Evolutionary conservation across 2,329 filamentous ascomycete species (phyloP).

Genomic region (Cryphonectria japonica): DNA sequence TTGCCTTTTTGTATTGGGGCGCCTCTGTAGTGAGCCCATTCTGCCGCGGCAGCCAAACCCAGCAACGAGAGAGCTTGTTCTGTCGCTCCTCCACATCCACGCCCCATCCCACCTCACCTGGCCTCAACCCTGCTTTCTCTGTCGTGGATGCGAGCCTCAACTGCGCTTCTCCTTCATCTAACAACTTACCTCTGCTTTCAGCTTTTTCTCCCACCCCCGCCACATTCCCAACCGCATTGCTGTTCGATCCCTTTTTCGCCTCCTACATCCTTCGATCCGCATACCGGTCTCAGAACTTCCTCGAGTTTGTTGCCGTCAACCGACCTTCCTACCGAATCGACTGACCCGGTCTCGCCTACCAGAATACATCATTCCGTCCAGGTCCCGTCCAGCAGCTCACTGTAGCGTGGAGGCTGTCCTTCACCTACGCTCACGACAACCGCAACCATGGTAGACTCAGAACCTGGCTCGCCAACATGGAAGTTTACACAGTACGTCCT

Average conservation of each 20-base stretch:
- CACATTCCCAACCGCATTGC: conserved; percentile 1
- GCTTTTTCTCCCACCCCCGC: conserved; percentile 22
- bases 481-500: conserved; percentile 96
- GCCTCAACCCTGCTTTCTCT: conserved; percentile 12
- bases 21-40: conserved; percentile 1
- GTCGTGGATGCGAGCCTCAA: conserved; percentile 20
- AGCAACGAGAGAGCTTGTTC: conserved; percentile 28
- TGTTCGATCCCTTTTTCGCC: conserved; percentile 15
- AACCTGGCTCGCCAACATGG: conserved; percentile 94
- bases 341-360: conserved; percentile 16
- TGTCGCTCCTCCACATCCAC: conserved; percentile 22
- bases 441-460: conserved; percentile 91
- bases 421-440: conserved; percentile 34
- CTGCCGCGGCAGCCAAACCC: conserved; percentile 24
- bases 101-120: conserved; percentile 7
- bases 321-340: conserved; percentile 18
- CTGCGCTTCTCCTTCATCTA: conserved; percentile 16
- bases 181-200: conserved; percentile 26
- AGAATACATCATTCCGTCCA: conserved; percentile 17
- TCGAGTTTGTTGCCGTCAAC: conserved; percentile 18
- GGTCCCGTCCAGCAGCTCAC: conserved; percentile 13
- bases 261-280: conserved; percentile 21
- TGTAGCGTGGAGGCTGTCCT: conserved; percentile 35
- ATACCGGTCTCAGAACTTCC: conserved; percentile 19
- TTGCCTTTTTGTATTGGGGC: conserved; percentile 5